Evolutionary conservation across 768 basidiomycete species (phyloP).

Genomic region (Rhizopogon vulgaris): DNA sequence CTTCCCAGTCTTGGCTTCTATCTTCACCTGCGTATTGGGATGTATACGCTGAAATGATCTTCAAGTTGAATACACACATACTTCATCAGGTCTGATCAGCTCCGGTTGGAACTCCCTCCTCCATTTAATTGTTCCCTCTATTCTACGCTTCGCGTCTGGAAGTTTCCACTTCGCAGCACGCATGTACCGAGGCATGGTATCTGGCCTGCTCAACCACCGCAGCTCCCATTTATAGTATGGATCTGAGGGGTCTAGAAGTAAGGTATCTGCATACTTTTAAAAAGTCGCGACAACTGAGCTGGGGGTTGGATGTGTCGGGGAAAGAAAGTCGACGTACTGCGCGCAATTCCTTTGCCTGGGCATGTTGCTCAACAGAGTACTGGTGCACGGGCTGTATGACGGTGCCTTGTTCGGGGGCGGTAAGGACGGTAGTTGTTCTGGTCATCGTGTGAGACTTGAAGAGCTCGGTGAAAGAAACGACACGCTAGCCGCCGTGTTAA

Average conservation of each 20-base stretch:
- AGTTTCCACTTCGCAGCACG: conserved; percentile 83
- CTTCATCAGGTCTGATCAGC: conserved; percentile 73
- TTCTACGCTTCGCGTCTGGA: conserved; percentile 69
- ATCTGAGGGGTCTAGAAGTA: conserved; percentile 60
- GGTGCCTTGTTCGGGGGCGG: conserved; percentile 47
- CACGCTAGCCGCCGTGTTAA: neutral
- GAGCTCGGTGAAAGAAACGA: neutral
- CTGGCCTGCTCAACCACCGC: conserved; percentile 66
- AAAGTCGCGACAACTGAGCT: neutral
- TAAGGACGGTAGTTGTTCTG: conserved; percentile 44
- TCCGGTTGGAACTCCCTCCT: conserved; percentile 81
- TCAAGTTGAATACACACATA: conserved; percentile 13
- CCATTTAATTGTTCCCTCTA: conserved; percentile 79
- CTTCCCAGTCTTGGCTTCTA: conserved; percentile 82
- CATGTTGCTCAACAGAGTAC: conserved; percentile 59
- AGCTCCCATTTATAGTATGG: conserved; percentile 73
- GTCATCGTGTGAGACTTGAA: conserved; percentile 23
- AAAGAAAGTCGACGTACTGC: conserved; percentile 39
- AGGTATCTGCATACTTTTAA: conserved; percentile 57
- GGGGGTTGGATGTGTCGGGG: neutral
- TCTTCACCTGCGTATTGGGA: conserved; percentile 40
- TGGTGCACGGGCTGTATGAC: conserved; percentile 46
- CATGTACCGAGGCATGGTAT: conserved; percentile 67
- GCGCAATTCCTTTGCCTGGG: conserved; percentile 52
- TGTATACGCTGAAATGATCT: neutral